Base-by-base conservation (phyloP, 78 protist species). In the Dictyostelium purpureum region DNA sequence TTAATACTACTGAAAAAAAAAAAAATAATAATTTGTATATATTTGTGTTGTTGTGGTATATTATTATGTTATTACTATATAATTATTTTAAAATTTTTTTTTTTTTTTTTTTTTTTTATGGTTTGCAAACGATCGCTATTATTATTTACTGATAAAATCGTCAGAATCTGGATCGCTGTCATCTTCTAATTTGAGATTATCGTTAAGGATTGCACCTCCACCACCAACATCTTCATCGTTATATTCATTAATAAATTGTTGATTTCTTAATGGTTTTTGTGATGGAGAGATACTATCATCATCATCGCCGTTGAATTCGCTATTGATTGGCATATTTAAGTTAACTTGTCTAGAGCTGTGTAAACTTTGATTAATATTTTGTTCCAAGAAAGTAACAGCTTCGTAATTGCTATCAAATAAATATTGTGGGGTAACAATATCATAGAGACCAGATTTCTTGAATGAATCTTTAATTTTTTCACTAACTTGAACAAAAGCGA, bases 391-490 rank as follows among this genome's bases (percentile, higher is more conserved):
- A 1, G 90, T 71, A 12, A 85, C 92, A 35, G 92, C 92, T 77
- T 85, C 92, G 38, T 59, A 85, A 52, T 85, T 85, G 9, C 76
- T 59, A 43, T 85, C 92, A 51, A 85, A 85, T 35, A 85, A 73
- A 45, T 40, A 59, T 59, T 85, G 82, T 28, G 92, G 92, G 2
- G 92, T 85, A 0, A 85, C 77, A 37, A 85, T 51, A n/a, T 70
- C 92, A 21, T 85, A 85, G 38, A 85, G 61, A 28, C 92, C 92
- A 19, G 83, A 73, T 66, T 85, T 75, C 40, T 85, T 85, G 67
- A 85, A 85, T 16, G 92, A 85, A 4, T 85, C 92, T 35, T 73
- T 85, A 52, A 85, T 73, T 51, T 85, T 85, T 16, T 85, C 92
- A 28, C 70, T 47, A 74, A 85, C 59, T 59, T 85, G 87, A 40